Evolutionary conservation across 2,329 filamentous ascomycete genomes (phyloP), one percentile per base, ranked within the genome.

Genomic region (Botrytis sinoallii): DNA sequence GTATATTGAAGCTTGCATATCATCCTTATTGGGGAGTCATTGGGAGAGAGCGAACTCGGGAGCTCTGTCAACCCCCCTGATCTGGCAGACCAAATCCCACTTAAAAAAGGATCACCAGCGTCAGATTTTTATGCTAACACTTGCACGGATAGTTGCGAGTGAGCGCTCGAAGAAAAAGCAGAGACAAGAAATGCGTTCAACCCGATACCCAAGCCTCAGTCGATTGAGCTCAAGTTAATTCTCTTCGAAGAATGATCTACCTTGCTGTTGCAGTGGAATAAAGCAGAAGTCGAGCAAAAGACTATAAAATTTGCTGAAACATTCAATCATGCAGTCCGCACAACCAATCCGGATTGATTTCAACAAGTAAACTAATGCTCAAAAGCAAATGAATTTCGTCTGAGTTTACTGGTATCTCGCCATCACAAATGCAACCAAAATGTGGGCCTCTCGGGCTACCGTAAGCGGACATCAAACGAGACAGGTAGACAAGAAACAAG

Each of bases 321-420:
- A 55, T 55, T n/a, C 4, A 3, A 55, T 16, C 48, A 55, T 2
- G 12, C 5, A n/a, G 22, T 55, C 10, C 48, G 1, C 25, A 0
- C 25, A 55, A 3, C 25, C 10, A 16, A n/a, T n/a, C 0, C 0
- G 2, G 4, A n/a, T 55, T n/a, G 4, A 2, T n/a, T n/a, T 16
- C 22, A n/a, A 55, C 8, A 0, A 16, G 25, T n/a, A 55, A 14
- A 55, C 1, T n/a, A 3, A 52, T 55, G 25, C 48, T 55, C 14
- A 8, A 55, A 55, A 57, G 52, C 5, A 18, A 29, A 18, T 29
- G 14, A 14, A 16, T 9, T 29, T 52, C 12, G 25, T 6, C 48
- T 9, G n/a, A 57, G n/a, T 9, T 57, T 3, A 57, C 14, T 57
- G 52, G n/a, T 29, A 29, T 29, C n/a, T 32, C n/a, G 18, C 14